These are phyloP conservation scores for Microbotryum intermedium DNA, from an alignment of 1,284 basidiomycete species.

Conservation along the genomic window DNA sequence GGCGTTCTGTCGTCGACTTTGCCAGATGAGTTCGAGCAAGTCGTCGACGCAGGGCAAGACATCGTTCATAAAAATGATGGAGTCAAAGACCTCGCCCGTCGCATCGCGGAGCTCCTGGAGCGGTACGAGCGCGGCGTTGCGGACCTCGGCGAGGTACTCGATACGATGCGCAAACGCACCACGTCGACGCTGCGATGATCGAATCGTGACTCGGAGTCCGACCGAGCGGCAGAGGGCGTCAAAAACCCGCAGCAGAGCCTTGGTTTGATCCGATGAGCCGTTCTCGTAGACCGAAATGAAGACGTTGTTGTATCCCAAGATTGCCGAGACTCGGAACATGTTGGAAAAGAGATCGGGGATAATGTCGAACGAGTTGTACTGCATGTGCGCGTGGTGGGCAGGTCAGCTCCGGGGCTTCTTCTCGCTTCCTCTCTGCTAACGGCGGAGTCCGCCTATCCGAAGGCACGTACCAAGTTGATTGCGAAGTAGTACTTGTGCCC, in stretches of 20 bases:
- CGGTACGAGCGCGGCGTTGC: conserved; percentile 87
- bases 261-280: conserved; percentile 90
- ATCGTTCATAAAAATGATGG: conserved; percentile 93
- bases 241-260: conserved; percentile 83
- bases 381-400: not conserved
- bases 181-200: conserved; percentile 77
- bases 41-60: conserved; percentile 92
- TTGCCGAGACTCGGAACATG: conserved; percentile 78
- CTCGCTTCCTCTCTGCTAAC: not conserved
- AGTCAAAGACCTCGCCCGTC: conserved; percentile 84
- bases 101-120: conserved; percentile 81
- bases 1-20: conserved; percentile 79
- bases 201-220: conserved; percentile 80
- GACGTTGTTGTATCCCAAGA: conserved; percentile 90
- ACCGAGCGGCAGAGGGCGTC: conserved; percentile 79
- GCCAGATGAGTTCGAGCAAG: conserved; percentile 89
- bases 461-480: conserved; percentile 91
- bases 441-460: not conserved
- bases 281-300: conserved; percentile 97
- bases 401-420: not conserved
- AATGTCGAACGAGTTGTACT: conserved; percentile 61
- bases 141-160: conserved; percentile 93
- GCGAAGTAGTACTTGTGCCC: conserved; percentile 95
- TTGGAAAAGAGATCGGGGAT: conserved; percentile 92
- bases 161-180: conserved; percentile 97